Base-by-base conservation (phyloP, 306 rosid genomes). In the Geum urbanum region DNA sequence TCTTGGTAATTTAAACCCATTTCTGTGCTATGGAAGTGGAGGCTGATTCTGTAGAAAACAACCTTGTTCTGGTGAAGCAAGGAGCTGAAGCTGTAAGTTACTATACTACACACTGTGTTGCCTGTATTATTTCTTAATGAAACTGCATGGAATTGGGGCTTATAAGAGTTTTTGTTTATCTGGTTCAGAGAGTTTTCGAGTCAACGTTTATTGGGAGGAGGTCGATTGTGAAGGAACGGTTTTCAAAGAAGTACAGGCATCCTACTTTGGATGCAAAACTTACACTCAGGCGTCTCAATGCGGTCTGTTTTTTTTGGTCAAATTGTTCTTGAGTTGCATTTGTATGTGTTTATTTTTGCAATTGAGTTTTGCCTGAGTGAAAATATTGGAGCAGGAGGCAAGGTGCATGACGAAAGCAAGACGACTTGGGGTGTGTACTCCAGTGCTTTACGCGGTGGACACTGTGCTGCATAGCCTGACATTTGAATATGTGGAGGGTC, bases 371-470 rank as follows among this genome's bases (percentile, higher is more conserved):
- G 2, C 5, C 52, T 53, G 47, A 58, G 43, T 20, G 3, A 39
- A 73, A 66, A 44, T 16, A 39, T 77, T 69, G 51, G 81, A 80
- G 72, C 82, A 92, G 96, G 97, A 92, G 79, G 96, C 98, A 2
- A 88, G 98, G 84, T 92, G 97, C 83, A 82, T 76, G 92, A 90
- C 97, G 9, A 92, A 92, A 76, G 98, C 98, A 55, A 89, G 91
- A 58, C 72, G 85, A 60, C 98, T 92, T 7, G 97, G 96, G 48
- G 96, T 92, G 70, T 20, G 18, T 71, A 88, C 97, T n/a, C 97
- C 97, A 0, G 86, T 76, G 60, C 73, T 92, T 57, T 92, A 80
- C 53, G 81, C 83, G 10, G 88, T 88, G 67, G 96, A 92, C 82
- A 81, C 85, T 45, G 71, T 85, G 53, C 72, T 55, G 74, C 92